Evolutionary conservation across 495 filamentous ascomycete species (phyloP), one percentile per base, ranked within the genome.

Genomic region (Amniculicola lignicola): DNA sequence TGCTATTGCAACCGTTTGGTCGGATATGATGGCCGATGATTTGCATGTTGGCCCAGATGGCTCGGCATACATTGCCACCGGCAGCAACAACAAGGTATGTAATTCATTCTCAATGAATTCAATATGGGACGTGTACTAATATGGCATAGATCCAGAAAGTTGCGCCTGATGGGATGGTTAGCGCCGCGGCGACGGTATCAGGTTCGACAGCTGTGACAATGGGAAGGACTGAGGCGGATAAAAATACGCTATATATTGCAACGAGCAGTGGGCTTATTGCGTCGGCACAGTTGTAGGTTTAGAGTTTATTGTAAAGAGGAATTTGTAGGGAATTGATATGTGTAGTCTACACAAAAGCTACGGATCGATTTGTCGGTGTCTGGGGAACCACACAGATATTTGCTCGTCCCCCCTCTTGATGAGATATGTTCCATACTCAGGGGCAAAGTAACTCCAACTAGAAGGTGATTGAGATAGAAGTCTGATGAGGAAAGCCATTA

Each of bases 11-110:
- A 72, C 72, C 28, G 61, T 73, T 28, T 74, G 72, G 72, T 71
- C 67, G 3, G 70, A 72, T 37, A 54, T 70, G 18, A 68, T 70
- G 66, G 70, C 72, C 19, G 73, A 76, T 36, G 73, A 76, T 44
- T 36, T 76, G 12, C 70, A 67, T 39, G 63, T 76, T 25, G 71
- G 70, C 0, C 66, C 72, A 16, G 72, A 69, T 53, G 69, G 68
- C 33, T 68, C 70, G 57, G 57, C 72, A 24, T 76, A 74, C 48
- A 63, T 76, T 7, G 64, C 71, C 1, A 72, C 72, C 14, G 73
- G 41, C 6, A 42, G 51, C n/a, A 18, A 70, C 54, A 41, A 67
- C 28, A 61, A n/a, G n/a, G n/a, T n/a, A n/a, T n/a, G n/a, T n/a
- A n/a, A n/a, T n/a, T n/a, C n/a, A n/a, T n/a, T n/a, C n/a, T n/a